Percentiles rank a stretch among this genome's conserved stretches.
phyloP scores from a whole-genome alignment of 78 protist genomes.

The Dictyostelium brefeldianum region DNA sequence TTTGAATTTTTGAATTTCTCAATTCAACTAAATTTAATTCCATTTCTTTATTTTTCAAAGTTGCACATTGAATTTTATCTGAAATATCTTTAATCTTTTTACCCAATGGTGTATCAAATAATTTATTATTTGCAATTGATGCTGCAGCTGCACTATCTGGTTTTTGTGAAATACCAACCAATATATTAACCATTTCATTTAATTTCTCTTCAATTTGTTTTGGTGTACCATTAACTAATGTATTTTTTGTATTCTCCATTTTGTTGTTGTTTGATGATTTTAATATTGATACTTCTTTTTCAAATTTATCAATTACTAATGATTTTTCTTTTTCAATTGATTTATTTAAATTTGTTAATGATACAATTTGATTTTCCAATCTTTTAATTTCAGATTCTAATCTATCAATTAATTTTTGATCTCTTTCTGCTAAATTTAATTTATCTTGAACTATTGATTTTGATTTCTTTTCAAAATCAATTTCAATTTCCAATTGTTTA shows the following conservation, averaged over 20 bases:
- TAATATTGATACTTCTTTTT: background rate
- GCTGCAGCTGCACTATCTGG: constrained; percentile 27
- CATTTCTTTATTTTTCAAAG: constrained; percentile 56
- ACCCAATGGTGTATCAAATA: constrained; percentile 19
- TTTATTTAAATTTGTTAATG: background rate
- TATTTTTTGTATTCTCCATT: background rate
- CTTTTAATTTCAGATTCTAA: constrained; percentile 39
- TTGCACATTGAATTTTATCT: constrained; percentile 21
- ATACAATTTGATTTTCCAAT: constrained; percentile 1
- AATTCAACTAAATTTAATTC: constrained; percentile 22
- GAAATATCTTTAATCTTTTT: constrained; percentile 24
- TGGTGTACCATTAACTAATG: background rate
- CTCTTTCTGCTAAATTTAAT: constrained; percentile 29
- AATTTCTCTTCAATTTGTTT: constrained; percentile 23
- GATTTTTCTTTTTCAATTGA: constrained; percentile 2
- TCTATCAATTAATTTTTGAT: constrained; percentile 1
- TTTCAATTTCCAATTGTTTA: constrained; percentile 28
- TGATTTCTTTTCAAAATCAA: constrained; percentile 42
- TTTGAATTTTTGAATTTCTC: constrained; percentile 2
- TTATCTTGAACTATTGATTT: background rate
- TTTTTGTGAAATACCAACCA: constrained; percentile 10
- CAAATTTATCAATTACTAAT: background rate
- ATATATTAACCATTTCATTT: background rate
- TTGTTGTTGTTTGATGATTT: background rate
- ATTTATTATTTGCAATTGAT: background rate